Percentiles rank a stretch among this genome's conserved stretches.
phyloP scores from a whole-genome alignment of 2,329 filamentous ascomycete genomes.

The Chaetomium sp. region DNA sequence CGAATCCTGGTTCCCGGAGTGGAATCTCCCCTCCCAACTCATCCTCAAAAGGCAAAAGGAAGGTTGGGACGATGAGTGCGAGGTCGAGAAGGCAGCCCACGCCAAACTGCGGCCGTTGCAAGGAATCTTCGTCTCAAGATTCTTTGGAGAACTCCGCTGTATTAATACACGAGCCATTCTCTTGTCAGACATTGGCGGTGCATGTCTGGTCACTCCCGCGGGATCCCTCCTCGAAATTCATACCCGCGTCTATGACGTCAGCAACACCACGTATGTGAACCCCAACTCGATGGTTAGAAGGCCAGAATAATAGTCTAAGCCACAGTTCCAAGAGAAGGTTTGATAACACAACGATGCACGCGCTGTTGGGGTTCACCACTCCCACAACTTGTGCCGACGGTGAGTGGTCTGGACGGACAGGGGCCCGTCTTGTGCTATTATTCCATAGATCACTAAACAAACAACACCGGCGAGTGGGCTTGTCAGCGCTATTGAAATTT shows the following conservation, averaged over 20 bases:
- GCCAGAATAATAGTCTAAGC: too few relatives aligned
- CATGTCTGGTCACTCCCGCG: background rate
- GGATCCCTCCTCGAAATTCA: background rate
- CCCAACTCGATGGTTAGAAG: too few relatives aligned
- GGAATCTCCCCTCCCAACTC: constrained; percentile 1
- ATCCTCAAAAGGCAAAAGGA: constrained; percentile 15
- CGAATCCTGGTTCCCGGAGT: constrained; percentile 5
- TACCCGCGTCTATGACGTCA: too few relatives aligned
- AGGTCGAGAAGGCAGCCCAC: constrained; percentile 9
- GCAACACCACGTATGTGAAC: too few relatives aligned
- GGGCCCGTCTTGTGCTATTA: too few relatives aligned
- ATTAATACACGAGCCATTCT: background rate
- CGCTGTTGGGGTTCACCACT: too few relatives aligned
- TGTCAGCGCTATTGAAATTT: background rate
- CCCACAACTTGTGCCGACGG: too few relatives aligned
- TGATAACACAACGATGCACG: too few relatives aligned
- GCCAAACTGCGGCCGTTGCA: constrained; percentile 3
- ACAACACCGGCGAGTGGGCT: background rate
- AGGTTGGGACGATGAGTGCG: constrained; percentile 21
- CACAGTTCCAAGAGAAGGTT: too few relatives aligned
- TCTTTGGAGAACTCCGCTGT: constrained; percentile 1
- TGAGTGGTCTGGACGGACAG: too few relatives aligned
- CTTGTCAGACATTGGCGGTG: constrained; percentile 13
- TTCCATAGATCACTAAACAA: too few relatives aligned
- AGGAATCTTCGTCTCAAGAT: constrained; percentile 6